Conservation (phyloP, 352 stramenopile species). For the Peronospora farinosa region DNA sequence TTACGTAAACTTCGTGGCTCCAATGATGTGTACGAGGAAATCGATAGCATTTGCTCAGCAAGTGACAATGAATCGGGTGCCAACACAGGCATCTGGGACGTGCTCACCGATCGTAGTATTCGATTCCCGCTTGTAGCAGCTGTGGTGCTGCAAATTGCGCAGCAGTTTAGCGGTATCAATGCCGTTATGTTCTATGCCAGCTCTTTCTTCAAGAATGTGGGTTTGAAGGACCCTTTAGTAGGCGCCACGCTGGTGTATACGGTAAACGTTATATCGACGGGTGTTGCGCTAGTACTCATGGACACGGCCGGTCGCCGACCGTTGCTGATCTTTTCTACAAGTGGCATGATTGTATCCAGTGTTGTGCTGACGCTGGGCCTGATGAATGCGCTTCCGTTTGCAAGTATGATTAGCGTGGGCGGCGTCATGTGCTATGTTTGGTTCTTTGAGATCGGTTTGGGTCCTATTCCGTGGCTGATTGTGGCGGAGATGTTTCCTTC, state of each 20-base stretch:
- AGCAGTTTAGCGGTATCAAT: constrained; percentile 74
- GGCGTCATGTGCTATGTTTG: constrained; percentile 75
- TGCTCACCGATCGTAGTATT: constrained; percentile 53
- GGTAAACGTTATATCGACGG: constrained; percentile 69
- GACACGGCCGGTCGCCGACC: constrained; percentile 62
- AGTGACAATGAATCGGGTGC: constrained; percentile 70
- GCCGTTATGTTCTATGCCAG: constrained; percentile 79
- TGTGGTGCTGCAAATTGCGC: constrained; percentile 54
- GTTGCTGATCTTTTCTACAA: constrained; percentile 62
- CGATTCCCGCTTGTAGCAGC: constrained; percentile 58
- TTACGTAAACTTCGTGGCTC: constrained; percentile 55
- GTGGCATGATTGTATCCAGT: constrained; percentile 63
- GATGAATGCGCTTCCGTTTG: constrained; percentile 59
- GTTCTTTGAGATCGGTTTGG: constrained; percentile 68
- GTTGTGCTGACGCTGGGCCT: constrained; percentile 59
- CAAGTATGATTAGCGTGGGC: constrained; percentile 50
- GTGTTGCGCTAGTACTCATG: constrained; percentile 66
- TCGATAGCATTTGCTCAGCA: constrained; percentile 74
- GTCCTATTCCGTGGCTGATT: constrained; percentile 94
- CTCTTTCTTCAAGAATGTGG: constrained; percentile 69
- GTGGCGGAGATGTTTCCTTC: constrained; percentile 95
- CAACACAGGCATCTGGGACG: constrained; percentile 56
- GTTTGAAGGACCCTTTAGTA: constrained; percentile 57
- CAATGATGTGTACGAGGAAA: constrained; percentile 75
- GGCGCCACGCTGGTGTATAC: constrained; percentile 56